Percentiles rank a stretch among this genome's conserved stretches.
phyloP scores from a whole-genome alignment of 1,284 basidiomycete species.

The Moniliophthora roreri region DNA sequence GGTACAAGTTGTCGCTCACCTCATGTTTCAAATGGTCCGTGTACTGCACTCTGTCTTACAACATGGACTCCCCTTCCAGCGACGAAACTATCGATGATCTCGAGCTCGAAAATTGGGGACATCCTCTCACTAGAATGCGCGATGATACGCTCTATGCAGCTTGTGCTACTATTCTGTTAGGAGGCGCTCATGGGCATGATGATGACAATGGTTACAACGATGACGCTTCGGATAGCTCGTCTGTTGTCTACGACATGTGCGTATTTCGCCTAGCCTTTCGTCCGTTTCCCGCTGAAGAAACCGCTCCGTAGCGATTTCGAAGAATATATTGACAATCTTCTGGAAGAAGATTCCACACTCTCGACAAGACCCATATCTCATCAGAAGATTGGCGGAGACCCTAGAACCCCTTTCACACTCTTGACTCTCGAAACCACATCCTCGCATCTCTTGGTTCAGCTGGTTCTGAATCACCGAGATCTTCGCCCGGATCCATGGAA shows the following conservation, averaged over 20 bases:
- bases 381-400: background rate
- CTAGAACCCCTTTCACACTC: slow-evolving; percentile 8
- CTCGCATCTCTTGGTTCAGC: slow-evolving; percentile 37
- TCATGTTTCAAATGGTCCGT: no score
- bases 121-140: slow-evolving; percentile 3
- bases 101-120: background rate
- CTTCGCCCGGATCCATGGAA: slow-evolving; percentile 52
- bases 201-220: background rate
- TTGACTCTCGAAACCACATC: slow-evolving; percentile 21
- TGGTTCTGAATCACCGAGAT: slow-evolving; percentile 41
- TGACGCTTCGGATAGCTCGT: slow-evolving; percentile 1
- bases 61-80: background rate
- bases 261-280: background rate
- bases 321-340: slow-evolving; percentile 10
- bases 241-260: slow-evolving; percentile 14
- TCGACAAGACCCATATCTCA: slow-evolving; percentile 1
- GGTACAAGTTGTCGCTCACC: no score
- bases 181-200: background rate
- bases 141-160: background rate
- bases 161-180: background rate
- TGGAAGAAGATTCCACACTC: background rate
- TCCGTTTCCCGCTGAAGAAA: background rate
- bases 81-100: background rate
- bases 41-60: no score
- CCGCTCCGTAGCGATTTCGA: slow-evolving; percentile 13